Evolutionary conservation across 73 alveolate species (phyloP).

Genomic region (Loxodes magnus): DNA sequence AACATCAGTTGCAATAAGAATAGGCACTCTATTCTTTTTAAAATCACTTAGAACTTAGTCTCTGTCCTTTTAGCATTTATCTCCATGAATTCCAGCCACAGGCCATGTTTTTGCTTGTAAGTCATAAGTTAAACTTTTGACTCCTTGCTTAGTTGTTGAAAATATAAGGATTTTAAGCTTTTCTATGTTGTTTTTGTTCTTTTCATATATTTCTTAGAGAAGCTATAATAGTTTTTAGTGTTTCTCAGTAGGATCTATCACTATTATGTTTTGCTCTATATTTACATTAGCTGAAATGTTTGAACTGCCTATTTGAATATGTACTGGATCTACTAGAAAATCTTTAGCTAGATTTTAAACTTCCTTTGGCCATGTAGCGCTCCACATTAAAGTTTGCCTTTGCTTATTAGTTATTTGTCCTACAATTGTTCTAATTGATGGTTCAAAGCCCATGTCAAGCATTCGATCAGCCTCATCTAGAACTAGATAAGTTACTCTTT

Average conservation of each 20-base stretch:
- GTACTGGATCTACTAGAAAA: slow-evolving; percentile 42
- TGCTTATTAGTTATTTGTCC: slow-evolving; percentile 50
- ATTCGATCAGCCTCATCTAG: slow-evolving; percentile 97
- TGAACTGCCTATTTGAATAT: slow-evolving; percentile 24
- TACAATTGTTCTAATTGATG: slow-evolving; percentile 35
- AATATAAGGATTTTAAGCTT: slow-evolving; percentile 57
- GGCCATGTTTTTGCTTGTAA: slow-evolving; percentile 35
- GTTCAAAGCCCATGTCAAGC: slow-evolving; percentile 92
- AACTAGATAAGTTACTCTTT: slow-evolving; percentile 73
- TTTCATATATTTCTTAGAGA: slow-evolving; percentile 31
- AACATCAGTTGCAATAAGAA: slow-evolving; percentile 97
- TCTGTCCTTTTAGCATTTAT: slow-evolving; percentile 59
- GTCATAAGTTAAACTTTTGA: slow-evolving; percentile 48
- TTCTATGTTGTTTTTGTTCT: slow-evolving; percentile 25
- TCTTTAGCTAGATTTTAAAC: slow-evolving; percentile 57
- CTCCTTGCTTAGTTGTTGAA: slow-evolving; percentile 66
- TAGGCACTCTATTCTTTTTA: slow-evolving; percentile 34
- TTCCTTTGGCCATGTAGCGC: slow-evolving; percentile 85
- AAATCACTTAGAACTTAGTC: slow-evolving; percentile 50
- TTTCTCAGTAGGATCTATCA: slow-evolving; percentile 31
- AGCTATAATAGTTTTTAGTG: slow-evolving; percentile 45
- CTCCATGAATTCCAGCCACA: slow-evolving; percentile 86
- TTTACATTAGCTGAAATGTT: slow-evolving; percentile 23
- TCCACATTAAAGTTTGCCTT: slow-evolving; percentile 68
- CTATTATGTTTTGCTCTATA: slow-evolving; percentile 31